Evolutionary conservation across 305 asterid genomes (phyloP).

Genomic region (Fraxinus albicans): DNA sequence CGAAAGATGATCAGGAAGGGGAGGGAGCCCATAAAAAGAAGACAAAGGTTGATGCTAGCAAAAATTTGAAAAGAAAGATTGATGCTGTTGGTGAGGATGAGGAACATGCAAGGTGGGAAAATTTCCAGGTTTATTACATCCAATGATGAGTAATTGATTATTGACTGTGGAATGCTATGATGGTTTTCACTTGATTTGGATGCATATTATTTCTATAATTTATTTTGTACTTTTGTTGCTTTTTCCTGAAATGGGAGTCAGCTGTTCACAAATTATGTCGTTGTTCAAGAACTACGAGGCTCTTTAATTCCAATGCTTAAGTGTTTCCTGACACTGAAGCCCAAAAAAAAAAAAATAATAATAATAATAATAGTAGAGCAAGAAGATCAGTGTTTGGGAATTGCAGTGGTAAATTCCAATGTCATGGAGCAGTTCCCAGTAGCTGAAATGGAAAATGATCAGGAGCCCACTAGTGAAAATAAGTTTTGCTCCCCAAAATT

Average conservation of each 20-base stretch:
- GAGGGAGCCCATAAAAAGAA: conserved; percentile 35
- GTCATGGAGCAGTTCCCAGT: conserved; percentile 29
- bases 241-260: background rate
- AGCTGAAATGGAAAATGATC: conserved; percentile 38
- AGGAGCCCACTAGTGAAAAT: conserved; percentile 42
- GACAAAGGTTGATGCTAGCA: conserved; percentile 27
- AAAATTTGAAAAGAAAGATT: conserved; percentile 49
- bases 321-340: conserved; percentile 32
- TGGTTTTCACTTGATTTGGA: conserved; percentile 4
- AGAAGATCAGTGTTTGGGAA: conserved; percentile 19
- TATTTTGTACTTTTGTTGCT: background rate
- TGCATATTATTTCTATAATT: background rate
- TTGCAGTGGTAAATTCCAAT: conserved; percentile 25
- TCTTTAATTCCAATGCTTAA: conserved; percentile 24
- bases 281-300: background rate
- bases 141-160: background rate
- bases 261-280: background rate
- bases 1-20: conserved; percentile 15
- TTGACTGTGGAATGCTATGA: background rate
- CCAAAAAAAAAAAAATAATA: conserved; percentile 54
- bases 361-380: conserved; percentile 37
- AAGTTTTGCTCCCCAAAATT: conserved; percentile 29
- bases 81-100: conserved; percentile 41
- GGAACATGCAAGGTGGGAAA: conserved; percentile 44
- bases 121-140: background rate